A percentile compares a stretch with the other conserved stretches of the same genome.
Conservation (phyloP, 768 basidiomycete genomes). For the Collybiopsis luxurians region DNA sequence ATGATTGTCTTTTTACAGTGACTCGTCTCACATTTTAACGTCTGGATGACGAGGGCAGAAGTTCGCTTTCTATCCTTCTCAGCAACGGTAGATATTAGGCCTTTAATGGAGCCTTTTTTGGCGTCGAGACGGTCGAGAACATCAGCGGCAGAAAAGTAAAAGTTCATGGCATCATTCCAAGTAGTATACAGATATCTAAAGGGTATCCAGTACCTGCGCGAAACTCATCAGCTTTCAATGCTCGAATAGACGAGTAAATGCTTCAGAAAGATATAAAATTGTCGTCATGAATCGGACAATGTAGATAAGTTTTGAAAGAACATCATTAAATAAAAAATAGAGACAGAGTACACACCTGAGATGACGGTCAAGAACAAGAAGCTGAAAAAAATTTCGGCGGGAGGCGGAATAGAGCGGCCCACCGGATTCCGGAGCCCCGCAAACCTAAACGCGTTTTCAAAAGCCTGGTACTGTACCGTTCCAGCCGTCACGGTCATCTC, state of each 20-base stretch:
- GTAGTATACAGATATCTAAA: constrained; percentile 18
- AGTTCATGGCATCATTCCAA: constrained; percentile 66
- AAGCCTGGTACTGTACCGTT: too few species aligned
- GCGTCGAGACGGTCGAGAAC: constrained; percentile 82
- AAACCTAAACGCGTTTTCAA: background rate
- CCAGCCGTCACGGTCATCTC: too few species aligned
- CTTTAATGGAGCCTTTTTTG: constrained; percentile 91
- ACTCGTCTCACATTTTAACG: constrained; percentile 79
- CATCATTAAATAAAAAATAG: constrained; percentile 46
- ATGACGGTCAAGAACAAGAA: background rate
- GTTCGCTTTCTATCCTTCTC: constrained; percentile 75
- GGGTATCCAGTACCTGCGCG: constrained; percentile 26
- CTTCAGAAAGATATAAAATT: constrained; percentile 24
- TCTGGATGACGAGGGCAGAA: constrained; percentile 89
- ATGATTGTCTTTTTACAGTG: background rate
- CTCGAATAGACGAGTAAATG: constrained; percentile 9
- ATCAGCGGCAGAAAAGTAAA: constrained; percentile 89
- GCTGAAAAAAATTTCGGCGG: background rate
- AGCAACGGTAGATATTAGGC: constrained; percentile 70
- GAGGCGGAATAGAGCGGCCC: too few species aligned
- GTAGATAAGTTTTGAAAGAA: constrained; percentile 71
- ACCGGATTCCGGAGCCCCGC: too few species aligned
- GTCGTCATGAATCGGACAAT: constrained; percentile 63
- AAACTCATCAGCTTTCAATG: constrained; percentile 9
- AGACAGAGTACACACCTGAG: constrained; percentile 11